A percentile compares a stretch with the other conserved stretches of the same genome.
These are phyloP conservation scores for Penicillium bialowiezense DNA, from an alignment of 495 filamentous ascomycete genomes.

Conservation along the genomic window DNA sequence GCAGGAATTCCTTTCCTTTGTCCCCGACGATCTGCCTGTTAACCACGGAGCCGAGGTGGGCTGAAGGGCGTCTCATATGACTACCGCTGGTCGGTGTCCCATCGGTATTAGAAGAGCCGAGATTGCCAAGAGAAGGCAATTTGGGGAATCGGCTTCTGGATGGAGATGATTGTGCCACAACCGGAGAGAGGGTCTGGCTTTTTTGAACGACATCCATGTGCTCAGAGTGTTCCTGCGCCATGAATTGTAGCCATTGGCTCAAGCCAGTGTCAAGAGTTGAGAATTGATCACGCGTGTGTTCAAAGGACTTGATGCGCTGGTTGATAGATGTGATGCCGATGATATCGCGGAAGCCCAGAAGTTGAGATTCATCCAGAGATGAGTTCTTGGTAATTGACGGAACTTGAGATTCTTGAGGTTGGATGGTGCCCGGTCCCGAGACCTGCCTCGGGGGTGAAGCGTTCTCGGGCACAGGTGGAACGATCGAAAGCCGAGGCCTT, in stretches of 20 bases:
- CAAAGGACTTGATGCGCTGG: conserved; percentile 67
- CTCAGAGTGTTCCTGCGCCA: conserved; percentile 49
- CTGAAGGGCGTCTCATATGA: conserved; percentile 35
- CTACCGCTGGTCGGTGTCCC: conserved; percentile 32
- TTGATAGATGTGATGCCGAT: conserved; percentile 55
- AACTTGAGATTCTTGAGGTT: not conserved
- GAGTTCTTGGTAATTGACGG: conserved; percentile 4
- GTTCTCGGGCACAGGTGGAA: conserved; percentile 19
- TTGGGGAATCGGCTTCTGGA: conserved; percentile 50
- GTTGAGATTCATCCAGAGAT: conserved; percentile 33
- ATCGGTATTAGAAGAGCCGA: conserved; percentile 43
- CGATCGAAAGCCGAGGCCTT: conserved; percentile 25
- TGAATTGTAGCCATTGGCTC: conserved; percentile 64
- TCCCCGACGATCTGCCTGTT: conserved; percentile 54
- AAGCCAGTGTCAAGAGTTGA: conserved; percentile 71
- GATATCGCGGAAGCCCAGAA: conserved; percentile 68
- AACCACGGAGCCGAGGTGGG: conserved; percentile 37
- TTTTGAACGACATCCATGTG: conserved; percentile 41
- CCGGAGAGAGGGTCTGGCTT: conserved; percentile 29
- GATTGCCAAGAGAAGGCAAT: conserved; percentile 31
- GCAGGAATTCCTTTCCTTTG: conserved; percentile 81
- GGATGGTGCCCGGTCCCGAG: conserved; percentile 3
- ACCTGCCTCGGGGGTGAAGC: conserved; percentile 20
- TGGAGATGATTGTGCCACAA: conserved; percentile 29
- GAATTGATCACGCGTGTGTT: conserved; percentile 67